Conservation (phyloP, 352 stramenopile genomes). For the Plasmopara muralis region DNA sequence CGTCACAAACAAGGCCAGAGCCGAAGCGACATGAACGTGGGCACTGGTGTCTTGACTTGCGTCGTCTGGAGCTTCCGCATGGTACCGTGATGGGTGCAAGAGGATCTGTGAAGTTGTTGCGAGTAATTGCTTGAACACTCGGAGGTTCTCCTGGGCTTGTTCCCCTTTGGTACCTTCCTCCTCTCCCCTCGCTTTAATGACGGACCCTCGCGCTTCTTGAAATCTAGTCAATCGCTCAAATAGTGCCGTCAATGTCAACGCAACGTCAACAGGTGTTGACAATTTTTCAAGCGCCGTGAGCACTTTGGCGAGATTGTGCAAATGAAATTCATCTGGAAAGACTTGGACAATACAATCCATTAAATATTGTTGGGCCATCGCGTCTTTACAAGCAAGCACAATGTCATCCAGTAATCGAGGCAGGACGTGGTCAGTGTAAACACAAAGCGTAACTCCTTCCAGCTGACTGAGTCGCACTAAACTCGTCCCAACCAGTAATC, state of each 20-base stretch:
- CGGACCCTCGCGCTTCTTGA: constrained; percentile 28
- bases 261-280: constrained; percentile 87
- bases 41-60: constrained; percentile 5
- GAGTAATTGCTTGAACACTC: constrained; percentile 21
- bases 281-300: constrained; percentile 83
- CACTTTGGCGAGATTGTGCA: constrained; percentile 91
- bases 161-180: constrained; percentile 10
- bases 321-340: constrained; percentile 97
- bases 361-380: constrained; percentile 97
- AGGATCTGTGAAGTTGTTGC: constrained; percentile 18
- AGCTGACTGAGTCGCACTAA: constrained; percentile 95
- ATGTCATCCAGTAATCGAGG: constrained; percentile 88
- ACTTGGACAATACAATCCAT: constrained; percentile 98
- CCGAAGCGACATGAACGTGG: constrained; percentile 18
- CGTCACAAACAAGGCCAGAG: constrained; percentile 39
- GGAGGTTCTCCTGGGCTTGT: constrained; percentile 9
- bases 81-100: constrained; percentile 16
- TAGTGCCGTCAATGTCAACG: constrained; percentile 88
- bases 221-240: constrained; percentile 94
- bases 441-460: constrained; percentile 87
- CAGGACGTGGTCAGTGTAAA: constrained; percentile 89
- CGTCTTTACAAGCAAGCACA: constrained; percentile 93
- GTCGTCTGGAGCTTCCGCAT: background rate
- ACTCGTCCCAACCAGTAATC: constrained; percentile 96
- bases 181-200: constrained; percentile 8